These are phyloP conservation scores for Tylopilus subfusipes DNA, from an alignment of 768 basidiomycete species.

Conservation along the genomic window DNA sequence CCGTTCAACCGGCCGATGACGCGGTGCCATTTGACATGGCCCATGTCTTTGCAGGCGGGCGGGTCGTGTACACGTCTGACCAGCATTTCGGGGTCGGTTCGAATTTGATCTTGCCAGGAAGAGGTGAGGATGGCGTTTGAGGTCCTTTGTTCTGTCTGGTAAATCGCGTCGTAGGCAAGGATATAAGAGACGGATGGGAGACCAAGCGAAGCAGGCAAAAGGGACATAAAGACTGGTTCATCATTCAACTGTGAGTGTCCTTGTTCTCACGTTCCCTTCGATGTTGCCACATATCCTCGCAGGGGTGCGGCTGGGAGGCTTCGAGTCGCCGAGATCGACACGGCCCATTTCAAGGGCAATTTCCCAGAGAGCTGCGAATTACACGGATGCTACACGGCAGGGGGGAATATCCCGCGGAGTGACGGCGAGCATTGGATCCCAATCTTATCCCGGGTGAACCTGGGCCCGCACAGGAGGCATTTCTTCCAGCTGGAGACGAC, in stretches of 20 bases:
- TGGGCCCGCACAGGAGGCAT: constrained; percentile 88
- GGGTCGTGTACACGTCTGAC: constrained; percentile 81
- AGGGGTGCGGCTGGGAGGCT: constrained; percentile 75
- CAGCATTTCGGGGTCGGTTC: constrained; percentile 93
- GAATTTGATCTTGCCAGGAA: constrained; percentile 87
- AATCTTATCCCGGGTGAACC: constrained; percentile 71
- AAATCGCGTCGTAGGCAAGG: constrained; percentile 46
- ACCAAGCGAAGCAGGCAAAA: constrained; percentile 80
- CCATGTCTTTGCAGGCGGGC: constrained; percentile 85
- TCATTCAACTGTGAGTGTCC: constrained; percentile 73
- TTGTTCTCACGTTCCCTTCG: neutral
- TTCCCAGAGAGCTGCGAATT: constrained; percentile 88
- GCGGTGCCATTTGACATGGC: constrained; percentile 74
- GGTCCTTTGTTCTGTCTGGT: neutral
- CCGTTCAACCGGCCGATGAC: constrained; percentile 53
- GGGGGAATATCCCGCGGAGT: constrained; percentile 36
- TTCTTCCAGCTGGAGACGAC: constrained; percentile 79
- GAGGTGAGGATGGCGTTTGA: constrained; percentile 45
- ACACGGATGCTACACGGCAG: constrained; percentile 46
- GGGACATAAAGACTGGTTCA: constrained; percentile 87
- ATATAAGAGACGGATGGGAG: constrained; percentile 99
- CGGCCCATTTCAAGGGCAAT: constrained; percentile 93
- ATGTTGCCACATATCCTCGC: neutral
- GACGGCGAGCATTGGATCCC: constrained; percentile 56
- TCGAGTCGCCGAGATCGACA: constrained; percentile 85